Percentiles rank a stretch among this genome's conserved stretches.
Conservation (phyloP, 441 rosid species). For the Gossypium davidsonii region DNA sequence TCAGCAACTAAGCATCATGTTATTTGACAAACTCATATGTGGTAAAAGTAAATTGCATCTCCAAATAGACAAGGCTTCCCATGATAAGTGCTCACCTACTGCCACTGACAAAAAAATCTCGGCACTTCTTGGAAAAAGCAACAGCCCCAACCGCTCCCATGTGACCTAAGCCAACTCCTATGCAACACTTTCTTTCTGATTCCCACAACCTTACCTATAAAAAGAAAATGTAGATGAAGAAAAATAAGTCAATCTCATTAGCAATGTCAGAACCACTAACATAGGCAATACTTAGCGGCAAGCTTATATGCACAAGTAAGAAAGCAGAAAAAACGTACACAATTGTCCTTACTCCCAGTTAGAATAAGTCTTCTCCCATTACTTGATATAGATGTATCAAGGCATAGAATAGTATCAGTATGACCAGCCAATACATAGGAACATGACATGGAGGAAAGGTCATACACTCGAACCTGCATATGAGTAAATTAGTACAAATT, state of each 20-base stretch:
- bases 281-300: neutral
- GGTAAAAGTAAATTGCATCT: neutral
- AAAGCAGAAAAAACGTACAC: slow-evolving; percentile 42
- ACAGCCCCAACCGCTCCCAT: slow-evolving; percentile 87
- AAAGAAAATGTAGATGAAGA: slow-evolving; percentile 6
- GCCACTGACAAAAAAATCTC: slow-evolving; percentile 78
- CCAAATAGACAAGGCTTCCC: neutral
- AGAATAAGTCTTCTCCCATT: slow-evolving; percentile 58
- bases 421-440: slow-evolving; percentile 86
- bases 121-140: slow-evolving; percentile 70
- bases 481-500: slow-evolving; percentile 9
- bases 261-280: neutral
- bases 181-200: slow-evolving; percentile 52
- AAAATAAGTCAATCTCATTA: neutral
- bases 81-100: slow-evolving; percentile 57
- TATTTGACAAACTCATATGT: neutral
- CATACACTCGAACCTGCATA: slow-evolving; percentile 87
- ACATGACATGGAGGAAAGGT: slow-evolving; percentile 85
- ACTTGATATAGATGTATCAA: slow-evolving; percentile 68
- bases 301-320: slow-evolving; percentile 6
- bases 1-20: neutral
- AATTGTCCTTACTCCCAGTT: slow-evolving; percentile 88
- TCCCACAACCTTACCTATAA: slow-evolving; percentile 89
- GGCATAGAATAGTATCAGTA: slow-evolving; percentile 68
- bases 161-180: slow-evolving; percentile 89